Conservation (phyloP, 495 filamentous ascomycete species). For the Cercophora scortea region DNA sequence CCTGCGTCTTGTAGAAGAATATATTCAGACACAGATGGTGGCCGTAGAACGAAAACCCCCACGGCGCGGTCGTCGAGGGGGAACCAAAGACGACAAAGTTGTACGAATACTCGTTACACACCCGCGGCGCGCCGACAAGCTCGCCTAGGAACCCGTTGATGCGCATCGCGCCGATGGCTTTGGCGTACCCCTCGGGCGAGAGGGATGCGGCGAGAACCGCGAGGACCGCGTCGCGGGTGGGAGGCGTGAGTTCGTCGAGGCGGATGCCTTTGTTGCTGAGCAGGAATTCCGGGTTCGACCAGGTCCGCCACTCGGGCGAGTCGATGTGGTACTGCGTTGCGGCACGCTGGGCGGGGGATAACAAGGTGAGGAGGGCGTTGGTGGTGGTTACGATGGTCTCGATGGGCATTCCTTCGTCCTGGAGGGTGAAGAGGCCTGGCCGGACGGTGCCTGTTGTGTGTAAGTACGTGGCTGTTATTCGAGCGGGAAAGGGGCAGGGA, state of each 20-base stretch:
- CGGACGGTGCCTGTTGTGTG: constrained; percentile 41
- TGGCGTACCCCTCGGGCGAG: constrained; percentile 62
- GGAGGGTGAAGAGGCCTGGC: constrained; percentile 47
- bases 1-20: constrained; percentile 52
- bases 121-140: constrained; percentile 47
- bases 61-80: constrained; percentile 46
- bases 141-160: constrained; percentile 75
- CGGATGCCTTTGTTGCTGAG: constrained; percentile 55
- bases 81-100: constrained; percentile 59
- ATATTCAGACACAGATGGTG: constrained; percentile 68
- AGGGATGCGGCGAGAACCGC: constrained; percentile 48
- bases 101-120: constrained; percentile 70
- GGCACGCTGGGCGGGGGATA: constrained; percentile 39
- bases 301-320: constrained; percentile 63
- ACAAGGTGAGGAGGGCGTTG: constrained; percentile 33
- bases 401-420: constrained; percentile 56
- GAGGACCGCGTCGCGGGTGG: constrained; percentile 41
- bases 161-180: constrained; percentile 61
- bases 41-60: constrained; percentile 71
- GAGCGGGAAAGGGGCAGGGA: background rate
- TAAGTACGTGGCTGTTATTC: background rate
- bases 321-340: constrained; percentile 52
- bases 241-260: constrained; percentile 47
- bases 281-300: constrained; percentile 70
- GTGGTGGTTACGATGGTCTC: constrained; percentile 44